phyloP scores from a whole-genome alignment of 345 rosid species.

The Sisymbrium altissimum region DNA sequence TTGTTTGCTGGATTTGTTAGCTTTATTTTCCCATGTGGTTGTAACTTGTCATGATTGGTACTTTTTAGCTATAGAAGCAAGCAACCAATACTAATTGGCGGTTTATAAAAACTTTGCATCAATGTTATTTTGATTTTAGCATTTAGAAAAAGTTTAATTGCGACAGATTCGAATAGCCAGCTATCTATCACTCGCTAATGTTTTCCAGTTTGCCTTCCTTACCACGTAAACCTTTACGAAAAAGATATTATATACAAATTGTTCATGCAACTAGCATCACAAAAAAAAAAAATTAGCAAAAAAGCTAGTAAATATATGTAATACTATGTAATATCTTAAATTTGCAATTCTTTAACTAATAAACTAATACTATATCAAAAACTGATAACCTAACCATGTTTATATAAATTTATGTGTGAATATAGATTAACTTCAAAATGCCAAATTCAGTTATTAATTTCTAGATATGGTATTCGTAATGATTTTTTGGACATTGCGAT shows the following conservation, averaged over 20 bases:
- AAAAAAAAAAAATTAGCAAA: background rate
- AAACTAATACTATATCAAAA: background rate
- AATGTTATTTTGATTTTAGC: background rate
- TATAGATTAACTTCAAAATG: background rate
- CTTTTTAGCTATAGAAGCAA: conserved; percentile 14
- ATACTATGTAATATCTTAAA: background rate
- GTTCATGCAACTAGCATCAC: background rate
- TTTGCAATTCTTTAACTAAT: background rate
- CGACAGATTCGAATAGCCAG: conserved; percentile 6
- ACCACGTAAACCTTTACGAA: background rate
- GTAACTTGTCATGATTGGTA: conserved; percentile 29
- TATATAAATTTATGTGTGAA: background rate
- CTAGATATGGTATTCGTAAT: background rate
- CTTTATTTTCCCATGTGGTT: conserved; percentile 19
- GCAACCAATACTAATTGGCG: background rate
- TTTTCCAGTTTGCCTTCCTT: background rate
- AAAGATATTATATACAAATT: background rate
- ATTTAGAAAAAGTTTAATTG: background rate
- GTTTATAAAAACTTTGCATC: background rate
- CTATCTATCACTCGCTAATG: background rate
- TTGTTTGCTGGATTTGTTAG: conserved; percentile 6
- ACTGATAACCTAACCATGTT: background rate
- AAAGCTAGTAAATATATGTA: background rate
- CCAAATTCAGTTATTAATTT: no score
- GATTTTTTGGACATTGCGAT: background rate